Percentiles rank a stretch among this genome's conserved stretches.
Evolutionary conservation across 306 rosid species (phyloP).

Genomic region (Gleditsia sinensis): DNA sequence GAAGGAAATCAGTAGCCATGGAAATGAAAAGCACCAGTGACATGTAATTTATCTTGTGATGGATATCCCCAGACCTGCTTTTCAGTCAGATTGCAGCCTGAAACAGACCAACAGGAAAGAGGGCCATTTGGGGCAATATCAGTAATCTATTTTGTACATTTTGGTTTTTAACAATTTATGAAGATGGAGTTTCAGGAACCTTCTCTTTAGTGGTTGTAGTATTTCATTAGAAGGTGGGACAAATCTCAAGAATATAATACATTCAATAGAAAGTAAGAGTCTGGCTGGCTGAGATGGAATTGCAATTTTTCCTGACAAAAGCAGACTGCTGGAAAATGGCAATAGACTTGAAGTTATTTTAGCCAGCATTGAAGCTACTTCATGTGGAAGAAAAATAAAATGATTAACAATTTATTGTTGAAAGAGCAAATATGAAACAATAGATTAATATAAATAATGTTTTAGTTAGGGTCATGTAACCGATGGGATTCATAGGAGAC

Average conservation of each 20-base stretch:
- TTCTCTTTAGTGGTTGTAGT: not conserved
- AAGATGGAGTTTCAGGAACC: not conserved
- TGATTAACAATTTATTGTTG: not conserved
- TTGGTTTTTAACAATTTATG: not conserved
- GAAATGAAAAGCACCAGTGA: not conserved
- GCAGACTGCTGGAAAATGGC: not conserved
- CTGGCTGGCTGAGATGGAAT: not conserved
- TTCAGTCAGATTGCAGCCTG: not conserved
- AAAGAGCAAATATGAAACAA: not conserved
- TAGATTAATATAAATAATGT: not conserved
- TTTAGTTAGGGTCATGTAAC: not conserved
- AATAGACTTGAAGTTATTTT: not conserved
- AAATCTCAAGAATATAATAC: not conserved
- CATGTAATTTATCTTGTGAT: not conserved
- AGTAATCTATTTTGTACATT: not conserved
- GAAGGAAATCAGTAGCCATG: not conserved
- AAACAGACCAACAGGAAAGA: not conserved
- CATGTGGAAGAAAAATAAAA: constrained; percentile 26
- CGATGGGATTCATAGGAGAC: not conserved
- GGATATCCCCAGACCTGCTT: not conserved
- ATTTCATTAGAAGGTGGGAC: not conserved
- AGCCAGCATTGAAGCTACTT: constrained; percentile 14
- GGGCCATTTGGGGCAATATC: not conserved
- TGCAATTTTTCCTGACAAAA: not conserved
- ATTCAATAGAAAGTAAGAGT: not conserved